Percentiles rank a stretch among this genome's conserved stretches.
phyloP scores from a whole-genome alignment of 208 protist genomes.

The Leishmania mexicana region DNA sequence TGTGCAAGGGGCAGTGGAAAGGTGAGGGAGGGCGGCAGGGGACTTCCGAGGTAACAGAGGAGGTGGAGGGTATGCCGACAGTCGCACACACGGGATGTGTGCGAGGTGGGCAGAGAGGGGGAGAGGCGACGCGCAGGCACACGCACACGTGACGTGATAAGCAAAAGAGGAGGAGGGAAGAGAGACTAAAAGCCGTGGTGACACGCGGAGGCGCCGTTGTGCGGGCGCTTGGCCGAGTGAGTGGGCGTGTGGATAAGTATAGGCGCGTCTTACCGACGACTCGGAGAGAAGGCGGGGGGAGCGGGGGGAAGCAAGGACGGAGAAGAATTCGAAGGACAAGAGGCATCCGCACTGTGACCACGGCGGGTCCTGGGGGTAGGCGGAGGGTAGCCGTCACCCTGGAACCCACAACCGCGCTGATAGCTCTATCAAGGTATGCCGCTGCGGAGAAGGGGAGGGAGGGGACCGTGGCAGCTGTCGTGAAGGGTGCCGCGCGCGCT shows the following conservation, averaged over 20 bases:
- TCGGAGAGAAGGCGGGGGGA: neutral
- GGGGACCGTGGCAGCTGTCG: neutral
- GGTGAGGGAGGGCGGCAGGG: constrained; percentile 7
- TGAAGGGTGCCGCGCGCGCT: neutral
- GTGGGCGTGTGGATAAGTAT: neutral
- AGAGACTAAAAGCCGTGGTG: neutral
- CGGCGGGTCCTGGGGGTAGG: neutral
- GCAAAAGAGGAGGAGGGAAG: neutral
- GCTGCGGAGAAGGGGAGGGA: neutral
- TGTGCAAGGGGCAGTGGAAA: neutral
- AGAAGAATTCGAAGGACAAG: neutral
- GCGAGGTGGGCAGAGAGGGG: neutral
- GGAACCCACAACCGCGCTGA: neutral
- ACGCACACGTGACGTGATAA: neutral
- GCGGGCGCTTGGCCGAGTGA: neutral
- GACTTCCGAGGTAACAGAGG: neutral
- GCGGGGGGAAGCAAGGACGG: neutral
- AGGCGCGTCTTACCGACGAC: neutral
- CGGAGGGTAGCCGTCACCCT: neutral
- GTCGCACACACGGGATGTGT: neutral
- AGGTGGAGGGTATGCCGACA: neutral
- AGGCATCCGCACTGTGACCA: neutral
- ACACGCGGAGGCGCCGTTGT: neutral
- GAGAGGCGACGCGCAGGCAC: too few relatives aligned
- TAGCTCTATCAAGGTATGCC: neutral